A percentile compares a stretch with the other conserved stretches of the same genome.
These are phyloP conservation scores for Lepidium sativum DNA, from an alignment of 345 rosid species.

Conservation along the genomic window DNA sequence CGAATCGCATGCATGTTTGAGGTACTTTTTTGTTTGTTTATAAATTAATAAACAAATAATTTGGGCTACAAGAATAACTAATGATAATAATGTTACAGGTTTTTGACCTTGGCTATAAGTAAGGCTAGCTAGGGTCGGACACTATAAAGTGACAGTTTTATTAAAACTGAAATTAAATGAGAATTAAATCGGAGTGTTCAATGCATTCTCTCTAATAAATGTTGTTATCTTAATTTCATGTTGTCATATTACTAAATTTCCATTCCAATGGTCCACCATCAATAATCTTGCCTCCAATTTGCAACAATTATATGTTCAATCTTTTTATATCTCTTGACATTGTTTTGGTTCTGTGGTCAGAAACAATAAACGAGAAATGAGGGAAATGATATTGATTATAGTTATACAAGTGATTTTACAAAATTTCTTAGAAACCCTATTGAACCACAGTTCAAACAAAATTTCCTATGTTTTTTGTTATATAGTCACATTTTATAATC, in stretches of 20 bases:
- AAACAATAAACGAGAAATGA: not conserved
- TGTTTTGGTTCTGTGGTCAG: slow-evolving; percentile 1
- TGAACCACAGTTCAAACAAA: no score
- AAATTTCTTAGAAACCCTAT: not conserved
- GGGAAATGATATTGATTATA: no score
- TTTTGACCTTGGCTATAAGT: not conserved
- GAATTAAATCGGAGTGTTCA: not conserved
- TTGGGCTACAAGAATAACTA: not conserved
- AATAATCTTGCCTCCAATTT: not conserved
- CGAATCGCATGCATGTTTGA: slow-evolving; percentile 11
- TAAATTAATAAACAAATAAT: not conserved
- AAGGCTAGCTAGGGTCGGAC: not conserved
- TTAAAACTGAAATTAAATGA: not conserved
- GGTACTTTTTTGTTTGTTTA: not conserved
- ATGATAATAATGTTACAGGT: not conserved
- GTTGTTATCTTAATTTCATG: not conserved
- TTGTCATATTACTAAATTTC: slow-evolving; percentile 5
- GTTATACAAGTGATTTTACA: not conserved
- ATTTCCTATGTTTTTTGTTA: no score
- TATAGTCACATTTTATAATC: no score
- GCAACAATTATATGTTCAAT: not conserved
- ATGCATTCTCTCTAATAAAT: not conserved
- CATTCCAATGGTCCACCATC: not conserved
- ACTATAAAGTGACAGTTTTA: not conserved
- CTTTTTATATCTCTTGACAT: not conserved